Percentiles rank a stretch among this genome's conserved stretches.
Evolutionary conservation across 2,329 filamentous ascomycete genomes (phyloP).

Genomic region (Phyllachora maydis): DNA sequence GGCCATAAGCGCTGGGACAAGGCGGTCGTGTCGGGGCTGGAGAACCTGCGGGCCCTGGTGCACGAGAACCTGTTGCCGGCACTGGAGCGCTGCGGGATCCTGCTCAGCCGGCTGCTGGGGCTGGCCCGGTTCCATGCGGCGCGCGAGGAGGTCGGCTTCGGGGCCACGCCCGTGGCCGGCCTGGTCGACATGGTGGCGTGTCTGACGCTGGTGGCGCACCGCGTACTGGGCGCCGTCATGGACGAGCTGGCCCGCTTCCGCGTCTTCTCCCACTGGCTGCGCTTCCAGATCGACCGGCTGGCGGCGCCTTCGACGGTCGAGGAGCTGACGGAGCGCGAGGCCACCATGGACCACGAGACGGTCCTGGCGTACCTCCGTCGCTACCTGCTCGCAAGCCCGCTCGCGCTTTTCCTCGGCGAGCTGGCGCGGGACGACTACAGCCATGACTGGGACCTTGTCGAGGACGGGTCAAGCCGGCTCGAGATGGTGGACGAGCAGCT

Average conservation of each 20-base stretch:
- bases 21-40: conserved; percentile 56
- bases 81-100: conserved; percentile 61
- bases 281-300: conserved; percentile 62
- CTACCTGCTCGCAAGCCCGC: conserved; percentile 43
- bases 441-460: conserved; percentile 19
- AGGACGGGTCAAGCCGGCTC: conserved; percentile 21
- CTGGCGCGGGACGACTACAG: conserved; percentile 28
- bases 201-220: conserved; percentile 56
- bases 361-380: conserved; percentile 61
- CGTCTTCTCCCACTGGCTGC: conserved; percentile 68
- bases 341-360: conserved; percentile 49
- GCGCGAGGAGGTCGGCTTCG: conserved; percentile 45
- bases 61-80: conserved; percentile 82
- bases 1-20: conserved; percentile 94
- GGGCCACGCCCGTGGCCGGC: conserved; percentile 37
- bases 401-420: conserved; percentile 38
- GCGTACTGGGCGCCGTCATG: conserved; percentile 47
- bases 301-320: conserved; percentile 42
- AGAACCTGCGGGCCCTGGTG: conserved; percentile 53
- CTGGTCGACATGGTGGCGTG: conserved; percentile 53
- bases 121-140: conserved; percentile 62
- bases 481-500: conserved; percentile 28
- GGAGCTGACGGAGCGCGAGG: conserved; percentile 60
- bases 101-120: conserved; percentile 65
- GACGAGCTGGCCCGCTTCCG: conserved; percentile 61